Conservation (phyloP, 1,284 basidiomycete species). For the Anthracocystis panici-leucophaei region DNA sequence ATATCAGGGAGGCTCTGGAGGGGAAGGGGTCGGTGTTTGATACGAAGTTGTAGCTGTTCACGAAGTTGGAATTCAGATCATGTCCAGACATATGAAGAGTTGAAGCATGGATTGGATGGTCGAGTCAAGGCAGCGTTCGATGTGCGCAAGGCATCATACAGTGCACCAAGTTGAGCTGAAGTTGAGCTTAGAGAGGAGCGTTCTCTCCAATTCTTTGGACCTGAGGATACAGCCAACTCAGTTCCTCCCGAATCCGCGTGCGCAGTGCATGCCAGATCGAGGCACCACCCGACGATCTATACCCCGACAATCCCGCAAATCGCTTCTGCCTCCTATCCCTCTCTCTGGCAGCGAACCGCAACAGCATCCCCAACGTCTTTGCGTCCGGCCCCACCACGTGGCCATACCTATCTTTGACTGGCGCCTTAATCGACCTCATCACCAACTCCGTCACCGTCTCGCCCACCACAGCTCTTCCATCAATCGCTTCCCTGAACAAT, state of each 20-base stretch:
- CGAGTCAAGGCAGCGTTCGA: background rate
- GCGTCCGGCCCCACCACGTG: conserved; percentile 51
- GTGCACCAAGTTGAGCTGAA: too few relatives aligned
- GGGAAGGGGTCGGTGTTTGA: conserved; percentile 25
- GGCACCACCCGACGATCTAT: background rate
- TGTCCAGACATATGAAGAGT: too few relatives aligned
- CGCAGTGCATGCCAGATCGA: conserved; percentile 42
- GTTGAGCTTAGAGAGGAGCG: background rate
- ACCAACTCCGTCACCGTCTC: conserved; percentile 12
- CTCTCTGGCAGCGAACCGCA: conserved; percentile 68
- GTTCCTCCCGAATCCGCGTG: conserved; percentile 27
- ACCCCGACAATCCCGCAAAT: background rate
- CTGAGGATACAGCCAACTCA: conserved; percentile 40
- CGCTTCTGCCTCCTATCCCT: conserved; percentile 27
- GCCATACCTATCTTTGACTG: conserved; percentile 25
- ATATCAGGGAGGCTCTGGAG: conserved; percentile 38
- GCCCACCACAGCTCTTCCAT: background rate
- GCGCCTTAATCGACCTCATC: conserved; percentile 9
- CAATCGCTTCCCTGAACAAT: conserved; percentile 21
- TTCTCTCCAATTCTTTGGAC: conserved; percentile 26
- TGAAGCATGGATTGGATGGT: background rate
- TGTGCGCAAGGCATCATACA: background rate
- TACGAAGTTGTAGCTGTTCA: conserved; percentile 20
- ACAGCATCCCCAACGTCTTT: conserved; percentile 69
- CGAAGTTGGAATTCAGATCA: too few relatives aligned